Evolutionary conservation across 352 stramenopile species (phyloP).

Genomic region (Globisporangium heterothallicum): DNA sequence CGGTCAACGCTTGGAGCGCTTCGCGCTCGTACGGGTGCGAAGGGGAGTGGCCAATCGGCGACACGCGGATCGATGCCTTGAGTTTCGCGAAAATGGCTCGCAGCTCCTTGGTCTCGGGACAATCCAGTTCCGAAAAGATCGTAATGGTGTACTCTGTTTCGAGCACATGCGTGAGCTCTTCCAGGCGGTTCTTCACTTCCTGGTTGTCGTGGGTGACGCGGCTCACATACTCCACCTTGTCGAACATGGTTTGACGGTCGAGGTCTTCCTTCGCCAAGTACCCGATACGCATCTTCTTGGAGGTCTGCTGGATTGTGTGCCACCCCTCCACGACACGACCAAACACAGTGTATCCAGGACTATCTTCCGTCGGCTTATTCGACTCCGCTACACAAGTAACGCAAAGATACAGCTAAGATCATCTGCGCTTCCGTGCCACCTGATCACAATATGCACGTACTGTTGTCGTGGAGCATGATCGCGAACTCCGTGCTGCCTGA

Average conservation of each 20-base stretch:
- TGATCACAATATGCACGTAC: slow-evolving; percentile 11
- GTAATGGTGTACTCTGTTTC: slow-evolving; percentile 86
- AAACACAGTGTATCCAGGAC: slow-evolving; percentile 76
- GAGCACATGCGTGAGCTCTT: slow-evolving; percentile 68
- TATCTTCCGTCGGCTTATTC: slow-evolving; percentile 57
- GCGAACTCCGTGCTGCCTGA: slow-evolving; percentile 81
- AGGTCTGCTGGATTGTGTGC: slow-evolving; percentile 71
- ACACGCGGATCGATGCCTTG: slow-evolving; percentile 44
- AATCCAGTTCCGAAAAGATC: slow-evolving; percentile 93
- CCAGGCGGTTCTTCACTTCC: slow-evolving; percentile 48
- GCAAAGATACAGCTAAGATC: background rate
- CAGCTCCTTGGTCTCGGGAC: slow-evolving; percentile 87
- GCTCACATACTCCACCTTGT: slow-evolving; percentile 65
- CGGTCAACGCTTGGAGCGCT: slow-evolving; percentile 85
- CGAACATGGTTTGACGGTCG: slow-evolving; percentile 59
- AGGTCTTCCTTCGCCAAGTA: slow-evolving; percentile 68
- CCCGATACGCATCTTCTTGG: slow-evolving; percentile 61
- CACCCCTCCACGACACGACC: slow-evolving; percentile 70
- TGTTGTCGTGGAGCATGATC: slow-evolving; percentile 85
- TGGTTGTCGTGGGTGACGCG: slow-evolving; percentile 52
- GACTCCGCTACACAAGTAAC: slow-evolving; percentile 21
- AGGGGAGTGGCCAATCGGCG: slow-evolving; percentile 50
- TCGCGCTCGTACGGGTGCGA: slow-evolving; percentile 66
- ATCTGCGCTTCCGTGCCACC: too few species aligned
- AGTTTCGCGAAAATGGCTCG: slow-evolving; percentile 80